Base-by-base conservation (phyloP, 2,329 filamentous ascomycete species). In the Hortaea werneckii region DNA sequence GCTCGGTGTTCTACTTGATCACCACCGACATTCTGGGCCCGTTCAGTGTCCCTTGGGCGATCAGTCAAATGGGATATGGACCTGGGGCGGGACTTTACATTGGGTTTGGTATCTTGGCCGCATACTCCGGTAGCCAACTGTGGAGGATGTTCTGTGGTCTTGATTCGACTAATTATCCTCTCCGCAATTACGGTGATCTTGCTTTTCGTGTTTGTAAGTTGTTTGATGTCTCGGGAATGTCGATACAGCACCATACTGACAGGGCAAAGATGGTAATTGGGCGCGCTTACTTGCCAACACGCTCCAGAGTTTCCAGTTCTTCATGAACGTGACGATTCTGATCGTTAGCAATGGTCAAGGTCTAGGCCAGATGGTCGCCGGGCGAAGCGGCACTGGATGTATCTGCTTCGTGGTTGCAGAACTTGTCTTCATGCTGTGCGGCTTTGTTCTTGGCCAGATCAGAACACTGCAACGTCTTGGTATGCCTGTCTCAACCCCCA, bases 401-500 rank as follows among this genome's bases (percentile, higher is more conserved):
- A 58, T 78, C 8, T 79, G 76, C 63, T 79, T 74, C 57, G 66
- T 71, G 37, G 68, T 72, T 6, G 77, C 74, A 52, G 67, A 70
- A 9, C 54, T 77, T 13, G 63, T 79, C 11, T 76, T 74, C 53
- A 68, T 69, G 42, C 54, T 71, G 8, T 65, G 65, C 5, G 76
- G 77, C 11, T 74, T 78, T 47, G 28, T 77, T 7, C 50, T 78
- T 3, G 74, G 74, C 3, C 76, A 79, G 52, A 73, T 80, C 40
- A 68, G 77, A 5, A 78, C 75, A 0, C 64, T 80, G 30, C 69
- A 75, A 54, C 62, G 66, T 7, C 74, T 76, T 43, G 72, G 73
- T 4, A 20, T 20, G 20, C 20, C 20, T 20, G 20, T 4, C 20
- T 20, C 20, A 20, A 20, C 20, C n/a, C n/a, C n/a, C n/a, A n/a